Percentiles rank a stretch among this genome's conserved stretches.
Evolutionary conservation across 495 filamentous ascomycete genomes (phyloP).

Genomic region (Ascodesmis nigricans): DNA sequence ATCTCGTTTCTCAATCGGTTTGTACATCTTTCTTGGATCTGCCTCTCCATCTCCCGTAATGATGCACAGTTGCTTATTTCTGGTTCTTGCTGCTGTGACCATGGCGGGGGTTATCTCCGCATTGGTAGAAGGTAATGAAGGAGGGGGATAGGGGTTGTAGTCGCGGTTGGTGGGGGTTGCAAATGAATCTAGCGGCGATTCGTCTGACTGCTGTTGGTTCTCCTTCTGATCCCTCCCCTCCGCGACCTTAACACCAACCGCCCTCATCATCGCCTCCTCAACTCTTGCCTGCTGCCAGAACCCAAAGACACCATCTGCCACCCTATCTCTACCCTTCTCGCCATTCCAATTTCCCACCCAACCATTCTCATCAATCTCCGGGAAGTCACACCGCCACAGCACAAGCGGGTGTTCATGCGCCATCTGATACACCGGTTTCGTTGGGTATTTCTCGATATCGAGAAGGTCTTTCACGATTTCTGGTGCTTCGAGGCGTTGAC

Average conservation of each 20-base stretch:
- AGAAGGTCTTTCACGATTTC: slow-evolving; percentile 48
- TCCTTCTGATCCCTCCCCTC: slow-evolving; percentile 23
- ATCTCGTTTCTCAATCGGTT: slow-evolving; percentile 42
- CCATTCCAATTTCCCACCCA: slow-evolving; percentile 20
- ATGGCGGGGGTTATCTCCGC: not conserved
- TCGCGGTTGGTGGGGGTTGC: not conserved
- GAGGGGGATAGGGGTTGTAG: no score
- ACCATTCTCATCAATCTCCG: slow-evolving; percentile 60
- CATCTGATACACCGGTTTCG: slow-evolving; percentile 69
- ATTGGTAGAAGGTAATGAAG: no score
- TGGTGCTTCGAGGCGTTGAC: slow-evolving; percentile 64
- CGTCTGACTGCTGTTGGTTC: slow-evolving; percentile 7
- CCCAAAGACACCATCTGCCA: slow-evolving; percentile 56
- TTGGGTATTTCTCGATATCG: slow-evolving; percentile 42
- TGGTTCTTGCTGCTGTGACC: slow-evolving; percentile 22
- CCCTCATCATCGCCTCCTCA: slow-evolving; percentile 57
- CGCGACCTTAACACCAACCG: slow-evolving; percentile 37
- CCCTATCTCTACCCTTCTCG: slow-evolving; percentile 34
- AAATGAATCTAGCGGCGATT: not conserved
- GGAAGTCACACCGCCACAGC: slow-evolving; percentile 87
- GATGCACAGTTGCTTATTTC: slow-evolving; percentile 32
- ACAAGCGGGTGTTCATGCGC: slow-evolving; percentile 74
- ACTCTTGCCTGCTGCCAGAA: slow-evolving; percentile 69
- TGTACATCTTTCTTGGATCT: slow-evolving; percentile 41
- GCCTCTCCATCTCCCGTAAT: slow-evolving; percentile 48